These are phyloP conservation scores for Syncephalastrum contaminatum DNA, from an alignment of 371 early-diverging fungal genomes.

Conservation along the genomic window DNA sequence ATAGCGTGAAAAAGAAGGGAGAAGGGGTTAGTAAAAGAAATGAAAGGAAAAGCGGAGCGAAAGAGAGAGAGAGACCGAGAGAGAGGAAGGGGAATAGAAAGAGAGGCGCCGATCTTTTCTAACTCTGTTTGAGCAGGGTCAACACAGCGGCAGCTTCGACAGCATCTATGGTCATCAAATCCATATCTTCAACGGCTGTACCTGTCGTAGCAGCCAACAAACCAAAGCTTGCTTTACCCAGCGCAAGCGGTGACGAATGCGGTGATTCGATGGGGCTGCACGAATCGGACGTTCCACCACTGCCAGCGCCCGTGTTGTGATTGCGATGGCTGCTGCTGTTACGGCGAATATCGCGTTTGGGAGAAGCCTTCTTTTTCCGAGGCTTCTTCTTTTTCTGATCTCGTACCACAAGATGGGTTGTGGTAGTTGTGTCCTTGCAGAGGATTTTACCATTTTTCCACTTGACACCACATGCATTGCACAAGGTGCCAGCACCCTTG, in stretches of 20 bases:
- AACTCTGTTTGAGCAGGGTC: conserved; percentile 41
- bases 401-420: not conserved
- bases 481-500: conserved; percentile 73
- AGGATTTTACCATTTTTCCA: conserved; percentile 74
- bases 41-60: no score
- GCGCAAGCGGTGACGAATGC: conserved; percentile 7
- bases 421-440: conserved; percentile 3
- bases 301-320: conserved; percentile 1
- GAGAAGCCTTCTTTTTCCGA: conserved; percentile 3
- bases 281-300: conserved; percentile 5
- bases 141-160: conserved; percentile 47
- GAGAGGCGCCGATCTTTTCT: not conserved
- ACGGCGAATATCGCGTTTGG: not conserved
- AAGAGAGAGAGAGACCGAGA: no score
- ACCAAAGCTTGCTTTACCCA: no score
- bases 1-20: no score
- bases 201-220: conserved; percentile 5
- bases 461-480: conserved; percentile 90
- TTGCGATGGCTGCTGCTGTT: not conserved
- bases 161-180: conserved; percentile 20
- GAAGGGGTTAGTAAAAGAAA: no score
- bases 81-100: no score
- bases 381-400: not conserved
- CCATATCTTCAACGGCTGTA: conserved; percentile 1
- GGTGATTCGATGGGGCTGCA: conserved; percentile 10